A percentile compares a stretch with the other conserved stretches of the same genome.
These are phyloP conservation scores for Crithidia expoeki DNA, from an alignment of 208 protist species.

Conservation along the genomic window DNA sequence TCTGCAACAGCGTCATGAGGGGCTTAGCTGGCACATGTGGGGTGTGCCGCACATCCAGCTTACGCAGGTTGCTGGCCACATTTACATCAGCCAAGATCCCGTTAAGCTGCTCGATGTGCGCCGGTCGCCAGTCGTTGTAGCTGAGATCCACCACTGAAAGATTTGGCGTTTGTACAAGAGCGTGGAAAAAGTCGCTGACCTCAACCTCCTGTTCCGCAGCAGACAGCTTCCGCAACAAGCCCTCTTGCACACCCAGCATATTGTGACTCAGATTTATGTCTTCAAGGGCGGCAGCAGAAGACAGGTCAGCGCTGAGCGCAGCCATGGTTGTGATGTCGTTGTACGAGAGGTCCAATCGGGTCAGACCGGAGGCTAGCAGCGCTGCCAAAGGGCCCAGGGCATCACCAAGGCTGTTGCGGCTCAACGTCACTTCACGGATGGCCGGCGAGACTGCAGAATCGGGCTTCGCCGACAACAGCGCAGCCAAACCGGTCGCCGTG, in stretches of 20 bases:
- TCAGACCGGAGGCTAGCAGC: conserved; percentile 47
- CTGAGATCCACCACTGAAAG: conserved; percentile 62
- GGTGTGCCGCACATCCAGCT: conserved; percentile 33
- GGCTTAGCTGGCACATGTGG: conserved; percentile 45
- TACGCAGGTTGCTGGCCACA: background rate
- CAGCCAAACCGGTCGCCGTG: conserved; percentile 40
- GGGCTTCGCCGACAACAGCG: conserved; percentile 43
- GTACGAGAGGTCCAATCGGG: conserved; percentile 55
- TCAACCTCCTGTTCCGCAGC: conserved; percentile 26
- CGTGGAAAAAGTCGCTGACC: conserved; percentile 40
- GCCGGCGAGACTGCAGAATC: background rate
- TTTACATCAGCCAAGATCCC: conserved; percentile 22
- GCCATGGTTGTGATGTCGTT: conserved; percentile 57
- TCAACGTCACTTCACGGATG: conserved; percentile 69
- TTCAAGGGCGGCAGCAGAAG: conserved; percentile 27
- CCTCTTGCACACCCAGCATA: conserved; percentile 61
- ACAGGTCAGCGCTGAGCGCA: conserved; percentile 44
- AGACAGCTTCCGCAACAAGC: conserved; percentile 2
- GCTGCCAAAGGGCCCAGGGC: conserved; percentile 41
- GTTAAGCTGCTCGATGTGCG: conserved; percentile 53
- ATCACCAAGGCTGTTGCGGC: conserved; percentile 69
- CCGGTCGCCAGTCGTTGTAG: conserved; percentile 70
- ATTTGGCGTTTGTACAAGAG: conserved; percentile 40
- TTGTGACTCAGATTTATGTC: conserved; percentile 80
- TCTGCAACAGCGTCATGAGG: conserved; percentile 50